phyloP scores from a whole-genome alignment of 1,284 basidiomycete genomes.

The Tilletia indica region DNA sequence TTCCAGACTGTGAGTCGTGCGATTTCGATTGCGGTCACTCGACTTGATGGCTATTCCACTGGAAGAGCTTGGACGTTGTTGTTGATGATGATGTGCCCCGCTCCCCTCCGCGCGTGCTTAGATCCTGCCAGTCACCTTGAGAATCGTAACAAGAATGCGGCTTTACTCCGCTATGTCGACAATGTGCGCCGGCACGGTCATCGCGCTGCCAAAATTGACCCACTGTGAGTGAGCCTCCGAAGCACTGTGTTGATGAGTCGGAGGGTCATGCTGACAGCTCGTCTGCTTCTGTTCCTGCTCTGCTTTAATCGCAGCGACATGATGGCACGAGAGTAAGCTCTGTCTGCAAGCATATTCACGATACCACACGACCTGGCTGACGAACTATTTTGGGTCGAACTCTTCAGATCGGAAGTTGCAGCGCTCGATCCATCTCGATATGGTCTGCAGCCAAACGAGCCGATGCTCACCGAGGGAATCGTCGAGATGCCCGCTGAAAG shows the following conservation, averaged over 20 bases:
- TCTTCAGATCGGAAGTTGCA: constrained; percentile 60
- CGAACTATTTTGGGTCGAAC: not conserved
- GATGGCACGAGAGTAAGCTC: constrained; percentile 10
- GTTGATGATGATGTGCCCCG: not conserved
- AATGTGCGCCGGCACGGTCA: constrained; percentile 63
- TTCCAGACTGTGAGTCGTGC: constrained; percentile 20
- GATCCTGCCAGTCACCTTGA: constrained; percentile 66
- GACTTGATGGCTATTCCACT: no score
- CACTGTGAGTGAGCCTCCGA: constrained; percentile 72
- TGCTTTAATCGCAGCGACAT: not conserved
- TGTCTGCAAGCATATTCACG: no score
- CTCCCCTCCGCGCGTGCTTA: not conserved
- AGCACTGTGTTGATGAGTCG: constrained; percentile 61
- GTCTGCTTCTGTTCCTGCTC: not conserved
- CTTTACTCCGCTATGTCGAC: constrained; percentile 80
- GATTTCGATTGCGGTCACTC: no score
- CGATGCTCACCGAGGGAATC: constrained; percentile 49
- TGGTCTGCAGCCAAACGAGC: constrained; percentile 79
- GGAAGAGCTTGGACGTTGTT: no score
- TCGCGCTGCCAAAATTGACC: constrained; percentile 77
- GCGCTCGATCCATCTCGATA: constrained; percentile 77
- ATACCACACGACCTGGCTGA: not conserved
- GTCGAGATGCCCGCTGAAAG: constrained; percentile 43
- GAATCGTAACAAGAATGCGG: constrained; percentile 73
- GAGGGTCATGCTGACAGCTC: not conserved